phyloP scores from a whole-genome alignment of 75 land plant genomes.

The Cunninghamia lanceolata region DNA sequence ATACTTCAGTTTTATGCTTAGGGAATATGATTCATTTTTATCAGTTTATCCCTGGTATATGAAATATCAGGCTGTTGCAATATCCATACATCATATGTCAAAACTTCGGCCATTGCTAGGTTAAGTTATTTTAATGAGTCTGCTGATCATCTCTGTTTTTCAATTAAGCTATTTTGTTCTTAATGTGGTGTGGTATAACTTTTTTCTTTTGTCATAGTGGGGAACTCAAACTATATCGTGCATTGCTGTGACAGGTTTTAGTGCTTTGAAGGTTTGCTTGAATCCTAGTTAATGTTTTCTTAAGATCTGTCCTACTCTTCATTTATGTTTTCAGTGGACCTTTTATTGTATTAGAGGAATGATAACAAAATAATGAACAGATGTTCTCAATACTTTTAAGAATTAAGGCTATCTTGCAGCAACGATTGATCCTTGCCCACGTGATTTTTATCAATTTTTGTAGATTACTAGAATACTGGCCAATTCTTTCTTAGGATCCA shows the following conservation, averaged over 20 bases:
- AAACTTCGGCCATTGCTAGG: too few species aligned
- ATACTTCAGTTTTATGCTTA: neutral
- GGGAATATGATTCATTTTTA: neutral
- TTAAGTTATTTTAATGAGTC: neutral
- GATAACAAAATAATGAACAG: neutral
- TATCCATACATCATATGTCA: neutral
- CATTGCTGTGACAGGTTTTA: neutral
- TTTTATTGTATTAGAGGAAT: neutral
- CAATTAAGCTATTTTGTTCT: neutral
- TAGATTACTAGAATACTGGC: neutral
- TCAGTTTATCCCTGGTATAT: neutral
- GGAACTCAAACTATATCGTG: neutral
- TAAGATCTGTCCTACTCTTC: neutral
- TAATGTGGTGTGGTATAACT: neutral
- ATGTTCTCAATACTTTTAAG: neutral
- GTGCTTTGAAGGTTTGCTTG: neutral
- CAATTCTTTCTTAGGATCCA: neutral
- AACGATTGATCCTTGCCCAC: neutral
- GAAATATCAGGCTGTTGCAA: neutral
- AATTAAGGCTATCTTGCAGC: neutral
- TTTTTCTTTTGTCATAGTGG: neutral
- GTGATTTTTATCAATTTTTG: neutral
- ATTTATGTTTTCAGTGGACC: neutral
- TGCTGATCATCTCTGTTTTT: neutral
- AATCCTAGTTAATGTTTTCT: too few species aligned